phyloP scores from a whole-genome alignment of 1,139 yeast species.

The Candida albicans region DNA sequence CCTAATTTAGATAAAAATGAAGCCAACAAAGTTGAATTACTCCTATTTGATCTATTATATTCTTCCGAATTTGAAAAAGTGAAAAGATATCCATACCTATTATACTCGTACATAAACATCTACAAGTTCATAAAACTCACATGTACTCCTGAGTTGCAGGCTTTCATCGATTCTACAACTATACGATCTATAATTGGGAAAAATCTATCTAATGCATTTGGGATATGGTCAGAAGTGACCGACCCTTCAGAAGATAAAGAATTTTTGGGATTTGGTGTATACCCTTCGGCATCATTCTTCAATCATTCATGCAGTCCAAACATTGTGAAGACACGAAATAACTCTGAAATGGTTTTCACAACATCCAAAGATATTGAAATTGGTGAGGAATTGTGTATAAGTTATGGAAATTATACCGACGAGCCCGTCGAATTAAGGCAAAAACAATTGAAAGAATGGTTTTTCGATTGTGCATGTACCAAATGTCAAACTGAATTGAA shows the following conservation, averaged over 20 bases:
- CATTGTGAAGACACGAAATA: conserved; percentile 29
- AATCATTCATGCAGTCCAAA: conserved; percentile 67
- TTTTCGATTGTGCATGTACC: conserved; percentile 56
- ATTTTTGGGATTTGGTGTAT: conserved; percentile 65
- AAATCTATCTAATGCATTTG: conserved; percentile 74
- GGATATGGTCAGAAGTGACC: conserved; percentile 58
- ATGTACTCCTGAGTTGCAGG: conserved; percentile 38
- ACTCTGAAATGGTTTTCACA: conserved; percentile 23
- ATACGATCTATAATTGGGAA: conserved; percentile 57
- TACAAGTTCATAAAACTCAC: conserved; percentile 50
- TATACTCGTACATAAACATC: conserved; percentile 50
- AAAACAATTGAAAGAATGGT: conserved; percentile 54
- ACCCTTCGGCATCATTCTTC: conserved; percentile 68
- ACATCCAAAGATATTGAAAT: conserved; percentile 29
- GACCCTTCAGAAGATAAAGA: conserved; percentile 51
- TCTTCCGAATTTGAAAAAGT: conserved; percentile 56
- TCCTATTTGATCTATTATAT: conserved; percentile 48
- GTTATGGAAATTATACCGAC: conserved; percentile 55
- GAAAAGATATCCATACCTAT: conserved; percentile 47
- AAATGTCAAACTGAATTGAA: conserved; percentile 33
- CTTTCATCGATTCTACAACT: conserved; percentile 35
- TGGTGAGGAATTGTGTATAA: conserved; percentile 60
- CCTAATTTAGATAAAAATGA: conserved; percentile 13
- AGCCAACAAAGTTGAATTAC: conserved; percentile 20
- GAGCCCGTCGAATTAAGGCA: conserved; percentile 46